Percentiles rank a stretch among this genome's conserved stretches.
Evolutionary conservation across 176 grass and related monocot genomes (phyloP).

Genomic region (Rhynchospora breviuscula): DNA sequence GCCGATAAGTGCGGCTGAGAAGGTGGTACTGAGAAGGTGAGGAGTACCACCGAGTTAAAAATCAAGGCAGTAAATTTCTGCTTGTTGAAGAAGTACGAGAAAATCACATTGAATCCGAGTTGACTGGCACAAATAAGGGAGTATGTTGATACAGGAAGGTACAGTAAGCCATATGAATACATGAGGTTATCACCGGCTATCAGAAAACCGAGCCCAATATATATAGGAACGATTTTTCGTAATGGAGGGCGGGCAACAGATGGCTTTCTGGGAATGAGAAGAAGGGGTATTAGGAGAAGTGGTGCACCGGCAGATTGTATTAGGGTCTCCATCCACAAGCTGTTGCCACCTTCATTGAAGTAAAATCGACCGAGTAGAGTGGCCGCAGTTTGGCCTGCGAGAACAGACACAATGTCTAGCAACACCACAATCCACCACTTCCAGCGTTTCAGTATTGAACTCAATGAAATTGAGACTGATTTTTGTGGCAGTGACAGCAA

Average conservation of each 20-base stretch:
- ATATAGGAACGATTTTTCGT: conserved; percentile 36
- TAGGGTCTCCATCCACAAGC: conserved; percentile 72
- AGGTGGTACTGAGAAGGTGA: conserved; percentile 81
- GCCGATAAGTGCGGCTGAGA: conserved; percentile 57
- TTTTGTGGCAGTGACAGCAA: not conserved
- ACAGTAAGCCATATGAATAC: conserved; percentile 75
- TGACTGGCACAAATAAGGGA: conserved; percentile 63
- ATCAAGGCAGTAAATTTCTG: conserved; percentile 73
- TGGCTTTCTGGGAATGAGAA: conserved; percentile 30
- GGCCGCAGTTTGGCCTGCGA: conserved; percentile 45
- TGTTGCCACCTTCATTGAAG: conserved; percentile 72
- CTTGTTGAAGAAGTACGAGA: conserved; percentile 58
- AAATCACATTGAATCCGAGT: conserved; percentile 74
- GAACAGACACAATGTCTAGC: conserved; percentile 42
- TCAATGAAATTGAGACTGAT: not conserved
- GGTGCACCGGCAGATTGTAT: conserved; percentile 41
- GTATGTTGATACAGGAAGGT: conserved; percentile 88
- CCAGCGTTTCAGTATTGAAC: not conserved
- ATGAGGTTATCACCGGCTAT: conserved; percentile 61
- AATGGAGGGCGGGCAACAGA: not conserved
- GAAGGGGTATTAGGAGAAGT: conserved; percentile 31
- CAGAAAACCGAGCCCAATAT: conserved; percentile 38
- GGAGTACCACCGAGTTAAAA: conserved; percentile 63
- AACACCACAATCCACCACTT: conserved; percentile 54
- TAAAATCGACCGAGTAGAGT: conserved; percentile 69